Percentiles rank a stretch among this genome's conserved stretches.
phyloP scores from a whole-genome alignment of 306 rosid species.

The Sicyos baderoa region DNA sequence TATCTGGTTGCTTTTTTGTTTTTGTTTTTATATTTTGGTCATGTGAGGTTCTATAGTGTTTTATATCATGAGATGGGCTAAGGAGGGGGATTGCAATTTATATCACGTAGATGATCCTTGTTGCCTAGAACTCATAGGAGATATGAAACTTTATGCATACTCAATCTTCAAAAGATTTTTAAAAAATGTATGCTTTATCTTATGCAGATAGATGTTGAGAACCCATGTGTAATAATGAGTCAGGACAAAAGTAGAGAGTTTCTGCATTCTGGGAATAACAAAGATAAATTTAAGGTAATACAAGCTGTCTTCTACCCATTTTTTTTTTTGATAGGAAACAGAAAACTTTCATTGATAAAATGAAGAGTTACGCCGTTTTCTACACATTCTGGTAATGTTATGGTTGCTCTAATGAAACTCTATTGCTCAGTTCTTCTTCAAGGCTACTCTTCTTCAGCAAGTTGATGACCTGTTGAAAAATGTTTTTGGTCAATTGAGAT shows the following conservation, averaged over 20 bases:
- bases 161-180: neutral
- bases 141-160: neutral
- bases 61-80: neutral
- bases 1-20: constrained; percentile 1
- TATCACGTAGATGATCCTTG: neutral
- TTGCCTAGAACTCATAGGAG: neutral
- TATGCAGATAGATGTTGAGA: constrained; percentile 86
- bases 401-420: constrained; percentile 36
- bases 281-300: constrained; percentile 85
- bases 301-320: constrained; percentile 18
- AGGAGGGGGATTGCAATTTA: neutral
- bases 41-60: neutral
- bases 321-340: too few relatives aligned
- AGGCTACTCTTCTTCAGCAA: constrained; percentile 95
- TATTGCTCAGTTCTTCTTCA: constrained; percentile 72
- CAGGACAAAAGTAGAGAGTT: constrained; percentile 93
- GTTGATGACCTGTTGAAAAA: constrained; percentile 72
- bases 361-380: too few relatives aligned
- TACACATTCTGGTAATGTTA: constrained; percentile 17
- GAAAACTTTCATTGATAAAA: too few relatives aligned
- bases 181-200: neutral
- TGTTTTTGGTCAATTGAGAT: constrained; percentile 39
- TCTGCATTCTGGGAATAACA: constrained; percentile 82
- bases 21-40: neutral
- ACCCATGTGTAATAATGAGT: constrained; percentile 89